These are phyloP conservation scores for Cocos nucifera DNA, from an alignment of 176 grass and related monocot species.

Conservation along the genomic window DNA sequence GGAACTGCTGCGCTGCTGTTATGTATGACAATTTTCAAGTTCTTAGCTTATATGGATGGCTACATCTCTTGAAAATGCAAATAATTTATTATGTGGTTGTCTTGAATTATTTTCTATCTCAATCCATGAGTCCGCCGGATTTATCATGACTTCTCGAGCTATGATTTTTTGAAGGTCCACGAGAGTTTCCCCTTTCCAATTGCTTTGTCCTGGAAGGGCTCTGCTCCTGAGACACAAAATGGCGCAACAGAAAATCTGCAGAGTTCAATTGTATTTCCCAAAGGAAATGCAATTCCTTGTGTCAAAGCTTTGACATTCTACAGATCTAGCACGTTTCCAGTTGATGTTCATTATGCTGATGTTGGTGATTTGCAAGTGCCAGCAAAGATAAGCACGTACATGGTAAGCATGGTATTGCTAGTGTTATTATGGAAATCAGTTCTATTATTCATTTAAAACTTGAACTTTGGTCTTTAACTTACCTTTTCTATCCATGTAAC, in stretches of 20 bases:
- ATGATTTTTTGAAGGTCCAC: slow-evolving; percentile 41
- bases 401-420: slow-evolving; percentile 20
- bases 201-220: slow-evolving; percentile 66
- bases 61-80: too few relatives aligned
- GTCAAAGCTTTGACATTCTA: slow-evolving; percentile 65
- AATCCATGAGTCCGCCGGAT: too few relatives aligned
- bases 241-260: slow-evolving; percentile 27
- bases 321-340: slow-evolving; percentile 56
- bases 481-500: too few relatives aligned
- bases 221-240: slow-evolving; percentile 32
- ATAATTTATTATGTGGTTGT: too few relatives aligned
- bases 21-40: not conserved
- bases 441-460: too few relatives aligned
- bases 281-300: slow-evolving; percentile 62
- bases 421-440: too few relatives aligned
- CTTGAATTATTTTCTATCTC: too few relatives aligned
- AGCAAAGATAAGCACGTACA: slow-evolving; percentile 81
- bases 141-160: too few relatives aligned
- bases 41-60: not conserved
- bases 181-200: slow-evolving; percentile 81
- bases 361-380: slow-evolving; percentile 30
- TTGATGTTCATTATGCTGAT: slow-evolving; percentile 58
- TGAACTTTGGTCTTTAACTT: too few relatives aligned
- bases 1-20: too few relatives aligned
- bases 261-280: slow-evolving; percentile 60